These are phyloP conservation scores for Fusarium nurragi DNA, from an alignment of 2,329 filamentous ascomycete genomes.

Conservation along the genomic window DNA sequence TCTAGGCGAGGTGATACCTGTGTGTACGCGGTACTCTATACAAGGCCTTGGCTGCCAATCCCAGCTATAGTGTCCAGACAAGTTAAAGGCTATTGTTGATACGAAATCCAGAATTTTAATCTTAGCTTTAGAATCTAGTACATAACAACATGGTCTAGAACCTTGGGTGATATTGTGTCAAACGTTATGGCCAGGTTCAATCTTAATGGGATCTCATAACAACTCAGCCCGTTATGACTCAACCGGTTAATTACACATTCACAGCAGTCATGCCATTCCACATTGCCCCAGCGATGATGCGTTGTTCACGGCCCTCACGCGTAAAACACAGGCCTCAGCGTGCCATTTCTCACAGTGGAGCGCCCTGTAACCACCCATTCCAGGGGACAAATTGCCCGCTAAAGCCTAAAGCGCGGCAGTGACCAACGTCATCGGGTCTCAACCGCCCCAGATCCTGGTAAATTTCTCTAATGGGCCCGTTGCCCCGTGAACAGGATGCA, in stretches of 20 bases:
- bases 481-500: slow-evolving; percentile 39
- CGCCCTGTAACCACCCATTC: slow-evolving; percentile 24
- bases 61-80: too few relatives aligned
- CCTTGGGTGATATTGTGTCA: slow-evolving; percentile 2
- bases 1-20: too few relatives aligned
- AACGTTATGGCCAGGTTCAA: background rate
- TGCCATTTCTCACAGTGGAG: slow-evolving; percentile 34
- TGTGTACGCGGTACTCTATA: background rate
- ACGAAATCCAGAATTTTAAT: too few relatives aligned
- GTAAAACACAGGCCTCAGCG: slow-evolving; percentile 11
- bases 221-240: slow-evolving; percentile 3
- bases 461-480: slow-evolving; percentile 33
- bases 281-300: slow-evolving; percentile 42
- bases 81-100: too few relatives aligned
- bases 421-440: slow-evolving; percentile 15
- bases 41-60: background rate
- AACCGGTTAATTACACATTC: slow-evolving; percentile 8
- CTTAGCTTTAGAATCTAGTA: too few relatives aligned
- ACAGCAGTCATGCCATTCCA: slow-evolving; percentile 29
- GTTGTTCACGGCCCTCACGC: slow-evolving; percentile 29
- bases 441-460: slow-evolving; percentile 13
- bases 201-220: slow-evolving; percentile 8
- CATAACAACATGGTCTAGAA: background rate
- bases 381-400: slow-evolving; percentile 6
- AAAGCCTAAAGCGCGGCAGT: slow-evolving; percentile 21